These are phyloP conservation scores for Neonectria hederae DNA, from an alignment of 2,329 filamentous ascomycete genomes.

Conservation along the genomic window DNA sequence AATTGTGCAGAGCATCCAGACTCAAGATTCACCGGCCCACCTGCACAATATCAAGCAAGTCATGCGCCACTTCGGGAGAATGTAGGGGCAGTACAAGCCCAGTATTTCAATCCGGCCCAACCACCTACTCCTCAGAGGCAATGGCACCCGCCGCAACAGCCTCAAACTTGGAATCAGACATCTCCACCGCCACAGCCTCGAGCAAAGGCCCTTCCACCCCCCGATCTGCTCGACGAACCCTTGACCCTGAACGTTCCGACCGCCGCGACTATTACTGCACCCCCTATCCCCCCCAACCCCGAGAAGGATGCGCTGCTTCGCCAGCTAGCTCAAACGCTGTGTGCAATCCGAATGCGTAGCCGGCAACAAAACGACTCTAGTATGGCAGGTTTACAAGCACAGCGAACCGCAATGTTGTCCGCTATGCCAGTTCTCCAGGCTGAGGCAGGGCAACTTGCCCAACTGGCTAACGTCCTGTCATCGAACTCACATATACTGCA, in stretches of 20 bases:
- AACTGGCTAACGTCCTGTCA: constrained; percentile 75
- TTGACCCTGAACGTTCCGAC: constrained; percentile 61
- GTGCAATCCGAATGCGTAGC: constrained; percentile 73
- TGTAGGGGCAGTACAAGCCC: constrained; percentile 24
- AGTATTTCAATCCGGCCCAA: constrained; percentile 32
- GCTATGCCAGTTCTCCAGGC: constrained; percentile 76
- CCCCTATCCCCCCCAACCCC: constrained; percentile 93
- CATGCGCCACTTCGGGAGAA: constrained; percentile 29
- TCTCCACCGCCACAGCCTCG: constrained; percentile 36
- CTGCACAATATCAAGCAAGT: constrained; percentile 32
- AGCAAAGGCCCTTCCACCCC: constrained; percentile 50
- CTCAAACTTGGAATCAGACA: constrained; percentile 40
- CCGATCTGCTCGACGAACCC: constrained; percentile 66
- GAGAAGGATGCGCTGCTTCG: constrained; percentile 89
- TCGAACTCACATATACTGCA: constrained; percentile 83
- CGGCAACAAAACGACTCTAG: constrained; percentile 78
- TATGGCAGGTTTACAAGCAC: constrained; percentile 78
- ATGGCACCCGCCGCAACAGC: constrained; percentile 39
- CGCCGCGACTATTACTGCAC: constrained; percentile 67
- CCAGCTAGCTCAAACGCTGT: constrained; percentile 77
- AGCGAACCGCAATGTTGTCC: constrained; percentile 78
- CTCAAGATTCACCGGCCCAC: constrained; percentile 25
- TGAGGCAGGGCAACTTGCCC: constrained; percentile 76
- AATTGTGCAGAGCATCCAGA: constrained; percentile 23
- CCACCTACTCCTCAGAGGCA: constrained; percentile 33